Evolutionary conservation across 106 monocot species (phyloP), one percentile per base, ranked within the genome.

Genomic region (Narthecium ossifragum): DNA sequence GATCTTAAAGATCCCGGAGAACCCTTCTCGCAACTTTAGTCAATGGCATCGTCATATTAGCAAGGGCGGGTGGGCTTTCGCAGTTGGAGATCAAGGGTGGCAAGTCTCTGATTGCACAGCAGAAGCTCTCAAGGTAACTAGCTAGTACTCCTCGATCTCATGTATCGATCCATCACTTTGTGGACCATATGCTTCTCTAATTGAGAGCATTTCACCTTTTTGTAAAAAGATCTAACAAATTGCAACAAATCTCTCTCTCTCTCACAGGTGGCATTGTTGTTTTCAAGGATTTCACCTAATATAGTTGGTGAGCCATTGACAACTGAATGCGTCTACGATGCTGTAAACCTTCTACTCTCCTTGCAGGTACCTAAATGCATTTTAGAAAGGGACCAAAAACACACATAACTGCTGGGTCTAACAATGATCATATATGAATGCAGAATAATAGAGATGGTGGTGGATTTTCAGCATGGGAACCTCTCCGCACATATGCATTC

Each of bases 401-500:
- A n/a, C n/a, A n/a, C n/a, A n/a, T n/a, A n/a, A n/a, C n/a, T n/a
- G n/a, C n/a, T n/a, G n/a, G n/a, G n/a, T n/a, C n/a, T n/a, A n/a
- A n/a, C n/a, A n/a, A n/a, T n/a, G n/a, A n/a, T n/a, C n/a, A n/a
- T n/a, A 32, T 56, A 2, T 32, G 46, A 32, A 46, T 67, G 40
- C 43, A 96, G 94, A 98, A 98, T 46, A 64, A 78, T 46, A 66
- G 75, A 17, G 61, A 86, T 17, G 61, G 84, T 77, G 96, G 96
- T 55, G 79, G 91, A 14, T 81, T 98, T 70, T 86, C 96, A 41
- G 87, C 87, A 36, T 98, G 84, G 62, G 96, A 98, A 66, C 68
- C 82, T 51, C 87, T 87, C 53, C 90, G 96, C 60, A 91, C 96
- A 57, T 98, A 87, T 72, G 52, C 84, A 17, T 91, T 86, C 91